Conservation (phyloP, 805 yeast species). For the Wickerhamiella slavikovae region DNA sequence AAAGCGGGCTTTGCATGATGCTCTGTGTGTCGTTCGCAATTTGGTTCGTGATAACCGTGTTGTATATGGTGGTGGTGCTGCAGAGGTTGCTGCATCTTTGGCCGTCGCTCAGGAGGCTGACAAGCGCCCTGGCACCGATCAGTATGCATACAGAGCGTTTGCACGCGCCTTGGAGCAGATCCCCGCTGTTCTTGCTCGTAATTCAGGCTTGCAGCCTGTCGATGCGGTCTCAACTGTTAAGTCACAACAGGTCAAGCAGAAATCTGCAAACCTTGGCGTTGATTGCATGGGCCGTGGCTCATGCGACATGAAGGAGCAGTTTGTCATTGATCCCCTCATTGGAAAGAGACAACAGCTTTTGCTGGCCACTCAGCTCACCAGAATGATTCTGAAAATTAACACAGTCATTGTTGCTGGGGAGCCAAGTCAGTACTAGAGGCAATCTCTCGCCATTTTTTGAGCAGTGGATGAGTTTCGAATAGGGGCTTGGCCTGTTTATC, state of each 20-base stretch:
- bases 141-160: constrained; percentile 93
- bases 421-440: constrained; percentile 26
- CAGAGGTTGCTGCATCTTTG: constrained; percentile 83
- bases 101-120: constrained; percentile 87
- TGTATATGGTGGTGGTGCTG: constrained; percentile 99
- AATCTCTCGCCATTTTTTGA: constrained; percentile 27
- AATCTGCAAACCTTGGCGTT: constrained; percentile 59
- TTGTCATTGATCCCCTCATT: constrained; percentile 90
- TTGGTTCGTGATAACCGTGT: constrained; percentile 78
- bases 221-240: constrained; percentile 72
- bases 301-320: constrained; percentile 82
- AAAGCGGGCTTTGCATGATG: constrained; percentile 86
- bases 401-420: constrained; percentile 85
- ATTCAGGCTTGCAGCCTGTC: constrained; percentile 88
- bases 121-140: constrained; percentile 84
- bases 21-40: constrained; percentile 93
- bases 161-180: constrained; percentile 76
- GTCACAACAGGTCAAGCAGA: constrained; percentile 62
- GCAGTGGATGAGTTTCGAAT: constrained; percentile 21
- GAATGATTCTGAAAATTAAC: constrained; percentile 94
- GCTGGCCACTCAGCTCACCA: constrained; percentile 89
- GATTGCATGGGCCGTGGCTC: constrained; percentile 82
- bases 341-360: constrained; percentile 93
- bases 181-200: constrained; percentile 91
- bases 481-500: constrained; percentile 18